Evolutionary conservation across 306 rosid genomes (phyloP).

Genomic region (Vicia sativa): DNA sequence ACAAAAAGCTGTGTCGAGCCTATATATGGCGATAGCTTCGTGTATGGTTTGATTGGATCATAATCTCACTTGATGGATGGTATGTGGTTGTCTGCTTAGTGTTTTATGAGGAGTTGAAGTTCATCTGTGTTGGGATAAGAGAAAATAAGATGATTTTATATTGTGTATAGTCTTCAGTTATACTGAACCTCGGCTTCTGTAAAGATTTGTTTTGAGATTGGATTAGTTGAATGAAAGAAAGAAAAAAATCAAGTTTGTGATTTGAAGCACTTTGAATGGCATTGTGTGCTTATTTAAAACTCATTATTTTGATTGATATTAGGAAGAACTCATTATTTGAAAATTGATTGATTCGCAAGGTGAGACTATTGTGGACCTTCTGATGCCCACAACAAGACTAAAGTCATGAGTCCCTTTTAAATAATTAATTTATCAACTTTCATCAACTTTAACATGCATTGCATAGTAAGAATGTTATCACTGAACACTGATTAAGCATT

Average conservation of each 20-base stretch:
- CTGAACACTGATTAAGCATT: not conserved
- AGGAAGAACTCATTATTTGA: no score
- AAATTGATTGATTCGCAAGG: not conserved
- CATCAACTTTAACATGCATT: not conserved
- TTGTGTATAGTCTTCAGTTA: constrained; percentile 53
- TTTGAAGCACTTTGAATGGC: constrained; percentile 27
- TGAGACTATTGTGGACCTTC: constrained; percentile 25
- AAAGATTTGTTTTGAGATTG: constrained; percentile 46
- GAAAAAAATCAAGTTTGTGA: constrained; percentile 15
- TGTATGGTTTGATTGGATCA: constrained; percentile 55
- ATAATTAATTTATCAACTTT: constrained; percentile 13
- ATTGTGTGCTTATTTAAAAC: constrained; percentile 23
- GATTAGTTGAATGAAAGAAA: constrained; percentile 47
- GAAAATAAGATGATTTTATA: constrained; percentile 46
- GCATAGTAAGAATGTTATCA: not conserved
- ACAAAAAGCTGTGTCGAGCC: constrained; percentile 28
- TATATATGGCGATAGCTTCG: constrained; percentile 47
- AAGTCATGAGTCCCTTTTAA: constrained; percentile 9
- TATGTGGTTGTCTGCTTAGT: constrained; percentile 40
- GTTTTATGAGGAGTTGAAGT: constrained; percentile 44
- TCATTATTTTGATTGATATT: no score
- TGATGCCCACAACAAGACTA: not conserved
- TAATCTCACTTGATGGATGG: constrained; percentile 40
- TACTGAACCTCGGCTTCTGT: constrained; percentile 47
- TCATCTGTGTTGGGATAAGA: constrained; percentile 39